These are phyloP conservation scores for Cicer arietinum DNA, from an alignment of 306 rosid species.

Conservation along the genomic window DNA sequence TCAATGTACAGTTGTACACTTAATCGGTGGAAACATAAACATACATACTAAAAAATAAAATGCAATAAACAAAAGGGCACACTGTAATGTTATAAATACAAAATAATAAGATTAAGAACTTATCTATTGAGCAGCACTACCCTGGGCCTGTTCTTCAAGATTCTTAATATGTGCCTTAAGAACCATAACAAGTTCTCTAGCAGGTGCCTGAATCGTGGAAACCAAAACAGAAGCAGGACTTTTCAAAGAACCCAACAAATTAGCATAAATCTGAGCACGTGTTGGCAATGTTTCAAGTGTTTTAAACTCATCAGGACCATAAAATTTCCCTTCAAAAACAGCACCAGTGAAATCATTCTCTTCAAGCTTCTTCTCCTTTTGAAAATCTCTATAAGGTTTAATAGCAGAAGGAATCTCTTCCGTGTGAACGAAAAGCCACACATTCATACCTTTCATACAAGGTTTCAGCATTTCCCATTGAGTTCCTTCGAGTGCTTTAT, in stretches of 20 bases:
- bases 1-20: constrained; percentile 28
- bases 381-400: constrained; percentile 84
- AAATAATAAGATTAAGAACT: constrained; percentile 29
- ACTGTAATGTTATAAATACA: background rate
- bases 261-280: constrained; percentile 80
- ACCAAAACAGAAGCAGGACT: constrained; percentile 75
- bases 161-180: constrained; percentile 80
- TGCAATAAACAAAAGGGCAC: constrained; percentile 16
- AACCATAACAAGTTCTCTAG: constrained; percentile 75
- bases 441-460: constrained; percentile 96
- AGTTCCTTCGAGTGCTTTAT: constrained; percentile 85
- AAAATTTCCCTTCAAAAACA: constrained; percentile 89
- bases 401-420: constrained; percentile 89
- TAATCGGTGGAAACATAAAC: background rate
- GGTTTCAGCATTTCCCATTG: constrained; percentile 79
- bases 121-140: constrained; percentile 49
- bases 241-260: constrained; percentile 69
- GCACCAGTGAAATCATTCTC: constrained; percentile 85
- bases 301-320: constrained; percentile 79
- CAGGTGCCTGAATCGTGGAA: constrained; percentile 83
- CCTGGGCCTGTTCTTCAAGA: constrained; percentile 68
- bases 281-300: constrained; percentile 74
- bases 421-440: constrained; percentile 88
- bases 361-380: constrained; percentile 85
- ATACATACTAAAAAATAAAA: constrained; percentile 35